phyloP scores from a whole-genome alignment of 805 yeast genomes.

The Schwanniomyces polymorphus region DNA sequence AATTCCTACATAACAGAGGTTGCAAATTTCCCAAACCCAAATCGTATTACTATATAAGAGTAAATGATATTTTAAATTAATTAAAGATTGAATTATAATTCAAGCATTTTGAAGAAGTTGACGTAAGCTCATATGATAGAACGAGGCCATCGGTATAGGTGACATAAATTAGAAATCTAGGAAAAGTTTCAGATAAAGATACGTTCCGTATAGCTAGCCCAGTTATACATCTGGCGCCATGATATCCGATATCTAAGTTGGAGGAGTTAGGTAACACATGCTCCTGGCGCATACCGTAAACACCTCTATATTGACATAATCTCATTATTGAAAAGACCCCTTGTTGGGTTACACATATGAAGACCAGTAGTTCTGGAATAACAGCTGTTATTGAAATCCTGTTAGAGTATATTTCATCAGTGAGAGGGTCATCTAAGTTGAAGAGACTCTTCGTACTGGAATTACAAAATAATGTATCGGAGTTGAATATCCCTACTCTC shows the following conservation, averaged over 20 bases:
- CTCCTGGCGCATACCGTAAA: constrained; percentile 44
- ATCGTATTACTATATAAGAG: neutral
- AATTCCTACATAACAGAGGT: neutral
- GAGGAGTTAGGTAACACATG: constrained; percentile 38
- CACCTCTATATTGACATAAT: constrained; percentile 34
- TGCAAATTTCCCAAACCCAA: neutral
- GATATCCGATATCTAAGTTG: constrained; percentile 22
- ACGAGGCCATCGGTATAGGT: constrained; percentile 35
- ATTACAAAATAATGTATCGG: constrained; percentile 47
- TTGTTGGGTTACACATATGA: constrained; percentile 36
- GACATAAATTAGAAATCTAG: constrained; percentile 31
- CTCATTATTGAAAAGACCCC: constrained; percentile 39
- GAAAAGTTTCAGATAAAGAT: constrained; percentile 15
- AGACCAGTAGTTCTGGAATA: constrained; percentile 35
- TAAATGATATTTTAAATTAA: neutral
- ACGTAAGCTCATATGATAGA: constrained; percentile 16
- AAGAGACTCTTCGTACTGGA: constrained; percentile 47
- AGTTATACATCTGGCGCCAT: constrained; percentile 29
- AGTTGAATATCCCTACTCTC: constrained; percentile 45
- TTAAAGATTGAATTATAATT: neutral
- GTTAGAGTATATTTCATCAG: constrained; percentile 35
- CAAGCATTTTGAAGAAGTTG: constrained; percentile 1
- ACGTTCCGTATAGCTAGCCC: constrained; percentile 30
- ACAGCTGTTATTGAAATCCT: constrained; percentile 34
- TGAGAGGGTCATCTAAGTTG: constrained; percentile 32